Percentiles rank a stretch among this genome's conserved stretches.
phyloP scores from a whole-genome alignment of 2,329 filamentous ascomycete species.

The Sclerotinia glacialis region DNA sequence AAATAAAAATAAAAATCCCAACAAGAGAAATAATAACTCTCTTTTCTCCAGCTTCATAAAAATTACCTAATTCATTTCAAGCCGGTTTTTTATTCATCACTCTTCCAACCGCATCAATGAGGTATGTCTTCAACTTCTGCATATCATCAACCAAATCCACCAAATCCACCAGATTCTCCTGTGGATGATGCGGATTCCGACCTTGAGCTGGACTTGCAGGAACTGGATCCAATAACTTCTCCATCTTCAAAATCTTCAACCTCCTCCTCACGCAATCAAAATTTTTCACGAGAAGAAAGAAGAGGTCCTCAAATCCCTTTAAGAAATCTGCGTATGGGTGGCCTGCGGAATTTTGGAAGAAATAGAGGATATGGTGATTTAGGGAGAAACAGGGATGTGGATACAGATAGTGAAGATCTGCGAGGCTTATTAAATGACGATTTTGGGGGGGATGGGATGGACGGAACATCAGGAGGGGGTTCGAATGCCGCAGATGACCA shows the following conservation, averaged over 20 bases:
- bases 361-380: slow-evolving; percentile 58
- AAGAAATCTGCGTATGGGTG: slow-evolving; percentile 66
- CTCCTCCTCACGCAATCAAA: slow-evolving; percentile 33
- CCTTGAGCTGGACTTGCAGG: slow-evolving; percentile 72
- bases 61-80: neutral
- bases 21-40: slow-evolving; percentile 1
- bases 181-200: slow-evolving; percentile 72
- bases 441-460: slow-evolving; percentile 47
- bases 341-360: slow-evolving; percentile 52
- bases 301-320: slow-evolving; percentile 58
- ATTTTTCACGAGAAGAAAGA: slow-evolving; percentile 35
- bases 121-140: slow-evolving; percentile 40
- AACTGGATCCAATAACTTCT: slow-evolving; percentile 63
- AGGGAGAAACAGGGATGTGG: slow-evolving; percentile 50
- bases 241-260: slow-evolving; percentile 32
- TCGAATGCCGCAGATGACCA: slow-evolving; percentile 62
- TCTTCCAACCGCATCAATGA: slow-evolving; percentile 38
- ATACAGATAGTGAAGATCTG: slow-evolving; percentile 61
- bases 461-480: slow-evolving; percentile 59
- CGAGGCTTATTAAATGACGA: slow-evolving; percentile 64
- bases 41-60: neutral
- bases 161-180: slow-evolving; percentile 56
- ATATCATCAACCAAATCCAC: slow-evolving; percentile 38
- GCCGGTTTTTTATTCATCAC: neutral
- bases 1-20: neutral